Evolutionary conservation across 768 basidiomycete genomes (phyloP).

Genomic region (Kwoniella europaea): DNA sequence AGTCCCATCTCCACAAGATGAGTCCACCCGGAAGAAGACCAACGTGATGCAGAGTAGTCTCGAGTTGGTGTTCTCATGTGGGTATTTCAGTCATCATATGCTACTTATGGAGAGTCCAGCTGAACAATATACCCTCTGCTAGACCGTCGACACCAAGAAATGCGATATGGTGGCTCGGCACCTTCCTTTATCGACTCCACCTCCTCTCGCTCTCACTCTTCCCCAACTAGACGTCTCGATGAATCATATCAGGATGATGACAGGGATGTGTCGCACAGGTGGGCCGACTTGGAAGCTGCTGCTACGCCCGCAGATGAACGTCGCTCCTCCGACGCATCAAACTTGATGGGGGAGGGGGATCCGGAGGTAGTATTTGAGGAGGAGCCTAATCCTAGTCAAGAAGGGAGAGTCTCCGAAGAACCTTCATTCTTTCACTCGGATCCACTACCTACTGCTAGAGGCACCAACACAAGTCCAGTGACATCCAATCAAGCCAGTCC

Average conservation of each 20-base stretch:
- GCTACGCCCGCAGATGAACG: conserved; percentile 8
- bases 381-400: conserved; percentile 41
- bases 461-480: conserved; percentile 5
- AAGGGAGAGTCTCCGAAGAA: conserved; percentile 14
- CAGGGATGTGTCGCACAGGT: conserved; percentile 16
- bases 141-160: conserved; percentile 54
- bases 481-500: neutral
- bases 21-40: conserved; percentile 16
- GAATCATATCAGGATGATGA: conserved; percentile 24
- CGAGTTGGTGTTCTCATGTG: conserved; percentile 51
- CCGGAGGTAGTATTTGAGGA: conserved; percentile 29
- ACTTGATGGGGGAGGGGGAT: neutral
- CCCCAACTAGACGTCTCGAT: conserved; percentile 1
- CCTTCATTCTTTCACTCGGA: conserved; percentile 29
- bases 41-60: conserved; percentile 39
- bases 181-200: conserved; percentile 48
- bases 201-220: conserved; percentile 23
- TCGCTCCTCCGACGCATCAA: neutral
- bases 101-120: neutral
- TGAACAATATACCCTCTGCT: neutral
- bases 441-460: conserved; percentile 17
- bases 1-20: conserved; percentile 2
- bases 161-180: conserved; percentile 47
- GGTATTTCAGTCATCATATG: conserved; percentile 16
- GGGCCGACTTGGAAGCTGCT: conserved; percentile 16